Conservation (phyloP, 345 rosid genomes). For the Ricinus communis region DNA sequence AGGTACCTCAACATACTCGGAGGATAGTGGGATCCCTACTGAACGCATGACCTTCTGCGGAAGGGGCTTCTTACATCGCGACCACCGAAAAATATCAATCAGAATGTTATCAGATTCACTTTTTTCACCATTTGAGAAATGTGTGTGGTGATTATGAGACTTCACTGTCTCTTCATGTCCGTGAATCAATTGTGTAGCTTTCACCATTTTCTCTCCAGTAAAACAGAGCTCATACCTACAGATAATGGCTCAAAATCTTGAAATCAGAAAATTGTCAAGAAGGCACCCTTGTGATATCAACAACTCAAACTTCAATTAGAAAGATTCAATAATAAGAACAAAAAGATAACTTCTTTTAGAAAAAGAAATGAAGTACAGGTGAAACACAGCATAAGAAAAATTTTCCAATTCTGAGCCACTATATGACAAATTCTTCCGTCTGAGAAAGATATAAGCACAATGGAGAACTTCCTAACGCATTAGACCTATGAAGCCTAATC, state of each 20-base stretch:
- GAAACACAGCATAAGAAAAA: too few species aligned
- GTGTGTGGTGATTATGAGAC: constrained; percentile 59
- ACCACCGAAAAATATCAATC: constrained; percentile 88
- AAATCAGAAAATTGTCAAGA: constrained; percentile 7
- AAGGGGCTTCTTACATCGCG: constrained; percentile 87
- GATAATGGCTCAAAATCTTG: constrained; percentile 8
- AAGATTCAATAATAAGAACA: too few species aligned
- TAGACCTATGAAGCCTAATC: background rate
- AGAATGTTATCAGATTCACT: constrained; percentile 55
- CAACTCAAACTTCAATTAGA: background rate
- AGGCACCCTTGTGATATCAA: background rate
- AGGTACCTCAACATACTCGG: constrained; percentile 80
- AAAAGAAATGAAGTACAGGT: too few species aligned
- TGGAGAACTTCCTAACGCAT: background rate
- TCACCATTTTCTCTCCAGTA: constrained; percentile 79
- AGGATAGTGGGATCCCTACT: constrained; percentile 85
- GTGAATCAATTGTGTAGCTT: constrained; percentile 49
- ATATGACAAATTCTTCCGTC: background rate
- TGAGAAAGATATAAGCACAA: background rate
- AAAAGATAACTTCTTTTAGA: too few species aligned
- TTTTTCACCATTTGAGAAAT: constrained; percentile 70
- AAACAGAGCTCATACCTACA: constrained; percentile 93
- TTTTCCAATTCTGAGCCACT: too few species aligned
- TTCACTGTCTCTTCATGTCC: constrained; percentile 66
- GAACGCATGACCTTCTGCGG: constrained; percentile 87